Evolutionary conservation across 148 eudicot species (phyloP), one percentile per base, ranked within the genome.

Genomic region (Rhododendron molle): DNA sequence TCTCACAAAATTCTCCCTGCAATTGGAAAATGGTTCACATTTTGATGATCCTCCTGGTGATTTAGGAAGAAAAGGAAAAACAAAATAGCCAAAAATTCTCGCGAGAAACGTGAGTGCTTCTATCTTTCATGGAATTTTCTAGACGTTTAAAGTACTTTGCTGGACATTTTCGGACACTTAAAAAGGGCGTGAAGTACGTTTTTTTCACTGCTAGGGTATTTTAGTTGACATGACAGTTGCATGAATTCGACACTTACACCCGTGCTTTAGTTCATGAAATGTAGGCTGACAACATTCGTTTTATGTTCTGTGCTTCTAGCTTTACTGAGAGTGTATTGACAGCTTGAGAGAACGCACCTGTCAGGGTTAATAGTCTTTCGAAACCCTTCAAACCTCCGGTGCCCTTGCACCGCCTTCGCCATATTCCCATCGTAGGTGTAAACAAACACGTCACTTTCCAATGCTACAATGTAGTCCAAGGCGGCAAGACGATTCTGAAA

Each of bases 341-440:
- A 30, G 82, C 62, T 18, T 15, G 47, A 20, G 60, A 54, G 5
- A 43, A 85, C 44, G 80, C 38, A 87, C 92, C 89, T 91, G 81
- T 91, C 91, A n/a, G 92, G 92, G 76, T 87, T 88, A 49, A 91
- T 89, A 13, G 91, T 91, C 90, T 88, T 87, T 15, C 86, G 84
- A 62, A 91, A 89, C 6, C 92, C 92, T 86, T 89, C 92, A 81
- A 91, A 91, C 83, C 84, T 76, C 77, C 92, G 23, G 78, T 91
- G 92, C 21, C 92, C 92, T 79, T 86, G 91, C 72, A 91, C 92
- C 0, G 90, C 92, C 86, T 91, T 91, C 4, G 92, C 92, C 92
- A 91, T 91, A 40, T 91, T 91, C 23, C 92, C 92, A 77, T 91
- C 91, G 28, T 89, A 91, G 1, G 92, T 89, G 81, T 89, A 91